phyloP scores from a whole-genome alignment of 495 filamentous ascomycete genomes.

The Podospora pseudopauciseta region DNA sequence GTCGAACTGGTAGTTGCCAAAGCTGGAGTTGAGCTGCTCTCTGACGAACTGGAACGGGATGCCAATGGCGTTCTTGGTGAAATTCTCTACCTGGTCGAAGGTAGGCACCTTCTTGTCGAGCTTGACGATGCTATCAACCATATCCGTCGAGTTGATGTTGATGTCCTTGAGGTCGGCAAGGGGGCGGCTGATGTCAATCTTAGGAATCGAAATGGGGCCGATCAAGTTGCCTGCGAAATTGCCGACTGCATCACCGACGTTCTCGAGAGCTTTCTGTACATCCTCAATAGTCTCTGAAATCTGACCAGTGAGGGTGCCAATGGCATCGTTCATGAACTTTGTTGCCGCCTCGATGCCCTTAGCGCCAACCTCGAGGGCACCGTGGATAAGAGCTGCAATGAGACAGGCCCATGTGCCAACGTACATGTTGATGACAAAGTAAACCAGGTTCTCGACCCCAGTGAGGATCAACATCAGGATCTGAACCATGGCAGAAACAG shows the following conservation, averaged over 20 bases:
- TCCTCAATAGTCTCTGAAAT: slow-evolving; percentile 52
- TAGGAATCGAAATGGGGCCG: slow-evolving; percentile 21
- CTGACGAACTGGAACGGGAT: slow-evolving; percentile 76
- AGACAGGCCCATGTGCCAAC: slow-evolving; percentile 85
- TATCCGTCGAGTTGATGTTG: slow-evolving; percentile 57
- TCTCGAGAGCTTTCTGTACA: slow-evolving; percentile 62
- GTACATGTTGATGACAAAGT: slow-evolving; percentile 87
- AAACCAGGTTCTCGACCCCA: slow-evolving; percentile 77
- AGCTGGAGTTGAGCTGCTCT: slow-evolving; percentile 60
- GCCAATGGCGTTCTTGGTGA: slow-evolving; percentile 65
- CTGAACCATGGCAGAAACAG: slow-evolving; percentile 69
- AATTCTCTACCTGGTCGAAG: slow-evolving; percentile 77
- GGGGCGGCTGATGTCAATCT: slow-evolving; percentile 55
- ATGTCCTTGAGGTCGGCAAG: slow-evolving; percentile 65
- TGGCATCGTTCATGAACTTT: slow-evolving; percentile 67
- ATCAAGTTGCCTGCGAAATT: too few species aligned
- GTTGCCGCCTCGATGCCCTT: slow-evolving; percentile 66
- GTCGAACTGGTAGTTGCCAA: slow-evolving; percentile 73
- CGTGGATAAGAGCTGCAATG: slow-evolving; percentile 72
- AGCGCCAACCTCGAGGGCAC: slow-evolving; percentile 67
- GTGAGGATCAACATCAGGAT: slow-evolving; percentile 75
- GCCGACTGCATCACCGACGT: slow-evolving; percentile 15
- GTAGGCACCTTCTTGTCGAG: slow-evolving; percentile 76
- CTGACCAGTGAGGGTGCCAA: slow-evolving; percentile 60
- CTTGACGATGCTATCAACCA: slow-evolving; percentile 60